Evolutionary conservation across 345 rosid genomes (phyloP), one percentile per base, ranked within the genome.

Genomic region (Mercurialis annua): DNA sequence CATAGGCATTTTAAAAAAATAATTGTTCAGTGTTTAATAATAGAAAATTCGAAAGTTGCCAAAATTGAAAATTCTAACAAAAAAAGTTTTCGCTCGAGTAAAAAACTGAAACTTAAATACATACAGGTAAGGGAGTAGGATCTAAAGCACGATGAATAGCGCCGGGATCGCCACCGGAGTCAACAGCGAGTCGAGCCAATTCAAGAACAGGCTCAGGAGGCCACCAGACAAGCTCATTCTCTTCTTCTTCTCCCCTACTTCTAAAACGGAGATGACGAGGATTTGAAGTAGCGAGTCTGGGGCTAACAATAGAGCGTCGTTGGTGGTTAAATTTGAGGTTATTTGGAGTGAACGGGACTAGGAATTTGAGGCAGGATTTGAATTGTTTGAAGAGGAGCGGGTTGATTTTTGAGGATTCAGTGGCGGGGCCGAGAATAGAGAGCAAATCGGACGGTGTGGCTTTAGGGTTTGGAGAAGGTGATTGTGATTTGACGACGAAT

Each of bases 101-200:
- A 43, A 43, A 17, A 52, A 9, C 2, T 30, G 23, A 63, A 42
- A 20, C 1, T 40, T 16, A 2, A 5, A 34, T 21, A 73, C 90
- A 74, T 47, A 92, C 98, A 46, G 82, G 82, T 47, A 90, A n/a
- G 44, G 81, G 65, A 2, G 87, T 76, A 40, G 97, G 93, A 76
- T 92, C 92, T 33, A 92, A 82, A 29, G 89, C 67, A 30, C 86
- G 80, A 59, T 90, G 77, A 62, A 92, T 80, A 15, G 85, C 82
- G 62, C 68, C 87, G 2, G 89, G 91, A 62, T 90, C 93, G 1
- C 98, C 97, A 2, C 92, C 90, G 47, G 97, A 88, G 67, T 90
- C 97, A n/a, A 90, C 68, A 52, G 96, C 89, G 21, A 92, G 92
- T 42, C 97, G 90, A 73, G 97, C 98, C 48, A 90, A 80, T 50